phyloP scores from a whole-genome alignment of 176 grass and related monocot species.

The Aegilops speltoides region DNA sequence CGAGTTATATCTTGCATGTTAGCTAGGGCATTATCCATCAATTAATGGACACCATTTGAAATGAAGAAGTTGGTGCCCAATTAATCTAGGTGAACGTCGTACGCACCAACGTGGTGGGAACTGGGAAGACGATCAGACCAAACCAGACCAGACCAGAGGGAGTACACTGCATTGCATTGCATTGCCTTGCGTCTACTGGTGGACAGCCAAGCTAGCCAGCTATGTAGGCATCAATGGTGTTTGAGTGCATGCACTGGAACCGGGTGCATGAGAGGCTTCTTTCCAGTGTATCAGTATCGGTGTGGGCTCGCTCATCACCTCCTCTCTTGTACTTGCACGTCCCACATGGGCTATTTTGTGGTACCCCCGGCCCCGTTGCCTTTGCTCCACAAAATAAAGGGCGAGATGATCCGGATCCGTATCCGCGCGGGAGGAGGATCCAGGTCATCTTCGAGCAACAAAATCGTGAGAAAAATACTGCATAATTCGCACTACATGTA shows the following conservation, averaged over 20 bases:
- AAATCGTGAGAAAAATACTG: too few relatives aligned
- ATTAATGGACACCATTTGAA: background rate
- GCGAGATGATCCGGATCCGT: too few relatives aligned
- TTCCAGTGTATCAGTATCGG: slow-evolving; percentile 30
- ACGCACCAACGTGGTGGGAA: background rate
- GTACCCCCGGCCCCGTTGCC: background rate
- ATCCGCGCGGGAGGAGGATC: too few relatives aligned
- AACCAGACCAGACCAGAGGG: background rate
- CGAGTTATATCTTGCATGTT: background rate
- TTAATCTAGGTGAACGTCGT: background rate
- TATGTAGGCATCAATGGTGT: slow-evolving; percentile 23
- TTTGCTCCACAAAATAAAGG: background rate
- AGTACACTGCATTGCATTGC: background rate
- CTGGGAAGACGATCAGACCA: background rate
- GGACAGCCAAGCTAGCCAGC: slow-evolving; percentile 20
- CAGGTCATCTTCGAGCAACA: too few relatives aligned
- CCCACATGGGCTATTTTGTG: background rate
- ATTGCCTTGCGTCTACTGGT: background rate
- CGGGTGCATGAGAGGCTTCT: background rate
- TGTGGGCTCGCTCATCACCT: slow-evolving; percentile 24
- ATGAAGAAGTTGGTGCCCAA: slow-evolving; percentile 33
- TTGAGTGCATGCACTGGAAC: background rate
- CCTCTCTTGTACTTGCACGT: slow-evolving; percentile 20
- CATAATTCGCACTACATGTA: too few relatives aligned
- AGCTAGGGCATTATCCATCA: background rate